A percentile compares a stretch with the other conserved stretches of the same genome.
phyloP scores from a whole-genome alignment of 2,329 filamentous ascomycete genomes.

The Colletotrichum siamense region DNA sequence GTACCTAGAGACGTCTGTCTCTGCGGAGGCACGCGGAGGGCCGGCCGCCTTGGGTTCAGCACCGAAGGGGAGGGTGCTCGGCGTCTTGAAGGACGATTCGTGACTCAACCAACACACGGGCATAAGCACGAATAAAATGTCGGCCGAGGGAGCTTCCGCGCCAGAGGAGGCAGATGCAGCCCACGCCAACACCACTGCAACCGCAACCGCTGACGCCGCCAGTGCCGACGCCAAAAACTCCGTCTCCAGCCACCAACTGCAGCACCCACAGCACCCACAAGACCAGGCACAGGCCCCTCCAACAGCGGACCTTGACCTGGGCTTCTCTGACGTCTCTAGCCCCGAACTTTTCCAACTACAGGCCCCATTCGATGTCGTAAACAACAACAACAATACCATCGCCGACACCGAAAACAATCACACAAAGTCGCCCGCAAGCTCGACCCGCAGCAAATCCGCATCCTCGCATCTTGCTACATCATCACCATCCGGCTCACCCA shows the following conservation, averaged over 20 bases:
- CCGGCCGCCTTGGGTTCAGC: background rate
- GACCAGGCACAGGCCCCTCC: background rate
- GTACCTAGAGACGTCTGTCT: background rate
- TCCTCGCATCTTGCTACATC: conserved; percentile 3
- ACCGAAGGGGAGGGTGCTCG: background rate
- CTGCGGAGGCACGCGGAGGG: background rate
- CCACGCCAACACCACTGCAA: background rate
- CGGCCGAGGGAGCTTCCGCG: background rate
- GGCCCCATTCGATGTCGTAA: conserved; percentile 12
- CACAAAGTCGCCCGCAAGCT: background rate
- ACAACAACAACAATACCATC: conserved; percentile 28
- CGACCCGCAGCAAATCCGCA: background rate
- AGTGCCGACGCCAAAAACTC: background rate
- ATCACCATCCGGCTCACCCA: conserved; percentile 28
- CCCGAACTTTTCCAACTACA: conserved; percentile 42
- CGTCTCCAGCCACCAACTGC: background rate
- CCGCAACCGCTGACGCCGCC: background rate
- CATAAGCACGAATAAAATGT: conserved; percentile 10
- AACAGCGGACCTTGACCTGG: conserved; percentile 30
- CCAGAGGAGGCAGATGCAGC: background rate
- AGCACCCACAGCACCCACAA: conserved; percentile 5
- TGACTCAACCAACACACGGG: background rate
- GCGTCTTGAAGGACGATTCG: background rate
- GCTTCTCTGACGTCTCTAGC: conserved; percentile 46
- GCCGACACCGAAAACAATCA: conserved; percentile 23